Evolutionary conservation across 257 asterid genomes (phyloP), one percentile per base, ranked within the genome.

Genomic region (Solanum corneliomulleri): DNA sequence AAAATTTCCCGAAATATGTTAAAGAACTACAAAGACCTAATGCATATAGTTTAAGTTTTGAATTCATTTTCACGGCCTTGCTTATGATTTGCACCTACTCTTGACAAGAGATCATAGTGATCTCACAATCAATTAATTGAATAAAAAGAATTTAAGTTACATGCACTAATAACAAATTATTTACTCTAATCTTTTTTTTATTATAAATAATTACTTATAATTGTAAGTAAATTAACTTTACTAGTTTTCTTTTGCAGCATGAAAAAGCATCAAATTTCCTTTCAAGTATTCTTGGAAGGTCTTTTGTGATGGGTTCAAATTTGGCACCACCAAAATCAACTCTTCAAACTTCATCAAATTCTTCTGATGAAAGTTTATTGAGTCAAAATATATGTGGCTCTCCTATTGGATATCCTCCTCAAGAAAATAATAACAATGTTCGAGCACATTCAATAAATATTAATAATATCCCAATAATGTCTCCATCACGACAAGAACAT

Each of bases 241-340:
- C 2, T 2, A 42, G 1, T 76, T 42, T 16, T 39, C 7, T 31
- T 68, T 88, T 86, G 87, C 93, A 92, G 96, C 89, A 90, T 44
- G 92, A 90, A 81, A 72, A 89, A 52, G 8, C 90, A 12, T 83
- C 91, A 47, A 88, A 52, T 86, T 23, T 89, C 16, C 45, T 91
- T n/a, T 88, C 93, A 71, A 88, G 84, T 86, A 58, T 90, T 44
- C 64, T 86, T 84, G 92, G 92, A 86, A 91, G 87, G 86, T 33
- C 90, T 47, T 49, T 45, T 49, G 16, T 23, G 64, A 47, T 11
- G 18, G n/a, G 76, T 58, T 27, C 23, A 25, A 68, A 88, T 69
- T 49, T 74, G 29, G 25, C 52, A 69, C 52, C 84, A 25, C 52
- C 86, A 37, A 89, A 87, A 39, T 9, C 44, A 7, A 86, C 88